Evolutionary conservation across 495 filamentous ascomycete genomes (phyloP).

Genomic region (Venustampulla echinocandica): DNA sequence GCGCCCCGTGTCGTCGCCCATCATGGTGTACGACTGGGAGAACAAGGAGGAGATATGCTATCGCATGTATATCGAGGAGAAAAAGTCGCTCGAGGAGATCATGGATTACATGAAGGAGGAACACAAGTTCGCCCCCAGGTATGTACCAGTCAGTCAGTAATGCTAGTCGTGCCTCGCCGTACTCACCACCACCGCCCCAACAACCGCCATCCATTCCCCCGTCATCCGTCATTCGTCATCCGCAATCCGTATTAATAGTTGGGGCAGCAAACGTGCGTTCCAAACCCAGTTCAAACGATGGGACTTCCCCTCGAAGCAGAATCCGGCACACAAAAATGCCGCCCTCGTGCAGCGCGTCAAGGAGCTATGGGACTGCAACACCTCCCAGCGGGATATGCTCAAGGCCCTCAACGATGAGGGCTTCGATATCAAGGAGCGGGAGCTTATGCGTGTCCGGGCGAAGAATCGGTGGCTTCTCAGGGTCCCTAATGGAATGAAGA

Average conservation of each 20-base stretch:
- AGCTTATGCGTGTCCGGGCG: conserved; percentile 56
- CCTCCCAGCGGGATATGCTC: conserved; percentile 63
- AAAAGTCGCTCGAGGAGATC: conserved; percentile 58
- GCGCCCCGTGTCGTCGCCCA: no score
- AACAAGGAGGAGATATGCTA: conserved; percentile 59
- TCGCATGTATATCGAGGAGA: conserved; percentile 66
- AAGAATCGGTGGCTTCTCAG: conserved; percentile 58
- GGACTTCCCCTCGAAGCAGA: conserved; percentile 67
- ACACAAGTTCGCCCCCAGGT: conserved; percentile 61
- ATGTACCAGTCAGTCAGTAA: conserved; percentile 24
- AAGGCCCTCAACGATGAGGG: conserved; percentile 53
- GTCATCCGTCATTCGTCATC: conserved; percentile 4
- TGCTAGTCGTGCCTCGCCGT: conserved; percentile 14
- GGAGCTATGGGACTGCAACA: conserved; percentile 69
- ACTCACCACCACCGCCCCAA: no score
- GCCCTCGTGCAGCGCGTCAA: conserved; percentile 56
- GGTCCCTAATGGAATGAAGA: conserved; percentile 48
- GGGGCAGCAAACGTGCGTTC: conserved; percentile 57
- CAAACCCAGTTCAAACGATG: conserved; percentile 69
- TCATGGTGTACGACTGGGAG: conserved; percentile 77
- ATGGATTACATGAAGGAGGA: conserved; percentile 52
- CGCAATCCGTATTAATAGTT: conserved; percentile 14
- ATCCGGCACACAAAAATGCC: conserved; percentile 57
- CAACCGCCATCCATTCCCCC: no score
- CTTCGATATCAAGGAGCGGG: conserved; percentile 58